phyloP scores from a whole-genome alignment of 1,284 basidiomycete species.

The Ustilago crameri region DNA sequence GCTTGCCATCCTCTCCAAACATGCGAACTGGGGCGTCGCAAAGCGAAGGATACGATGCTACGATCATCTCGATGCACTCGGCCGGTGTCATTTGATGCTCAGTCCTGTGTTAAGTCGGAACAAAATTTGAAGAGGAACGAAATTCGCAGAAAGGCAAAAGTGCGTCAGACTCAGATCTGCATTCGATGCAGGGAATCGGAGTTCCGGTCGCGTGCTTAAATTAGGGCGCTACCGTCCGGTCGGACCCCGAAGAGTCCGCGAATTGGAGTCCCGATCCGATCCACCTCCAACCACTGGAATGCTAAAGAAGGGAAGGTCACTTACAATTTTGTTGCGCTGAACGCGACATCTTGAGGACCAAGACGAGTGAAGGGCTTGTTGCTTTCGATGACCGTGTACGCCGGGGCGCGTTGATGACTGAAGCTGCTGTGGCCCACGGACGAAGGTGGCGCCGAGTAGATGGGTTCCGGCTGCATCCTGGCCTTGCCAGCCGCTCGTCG shows the following conservation, averaged over 20 bases:
- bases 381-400: constrained; percentile 3
- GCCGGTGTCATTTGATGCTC: constrained; percentile 18
- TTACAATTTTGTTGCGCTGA: constrained; percentile 40
- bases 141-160: neutral
- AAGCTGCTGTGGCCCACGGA: neutral
- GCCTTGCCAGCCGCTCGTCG: constrained; percentile 30
- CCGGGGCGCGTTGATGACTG: constrained; percentile 8
- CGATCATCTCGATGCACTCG: constrained; percentile 29
- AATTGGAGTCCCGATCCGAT: too few species aligned
- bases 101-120: constrained; percentile 15
- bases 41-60: constrained; percentile 30
- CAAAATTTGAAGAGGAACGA: neutral
- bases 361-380: constrained; percentile 42
- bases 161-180: constrained; percentile 7
- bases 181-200: too few species aligned
- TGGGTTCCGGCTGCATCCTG: constrained; percentile 11
- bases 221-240: too few species aligned
- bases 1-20: constrained; percentile 51
- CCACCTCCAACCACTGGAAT: too few species aligned
- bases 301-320: too few species aligned
- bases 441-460: constrained; percentile 8
- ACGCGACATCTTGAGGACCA: constrained; percentile 34
- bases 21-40: constrained; percentile 43
- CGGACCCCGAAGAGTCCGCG: too few species aligned
- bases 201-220: too few species aligned